Evolutionary conservation across 257 asterid species (phyloP).

Genomic region (Plantago major): DNA sequence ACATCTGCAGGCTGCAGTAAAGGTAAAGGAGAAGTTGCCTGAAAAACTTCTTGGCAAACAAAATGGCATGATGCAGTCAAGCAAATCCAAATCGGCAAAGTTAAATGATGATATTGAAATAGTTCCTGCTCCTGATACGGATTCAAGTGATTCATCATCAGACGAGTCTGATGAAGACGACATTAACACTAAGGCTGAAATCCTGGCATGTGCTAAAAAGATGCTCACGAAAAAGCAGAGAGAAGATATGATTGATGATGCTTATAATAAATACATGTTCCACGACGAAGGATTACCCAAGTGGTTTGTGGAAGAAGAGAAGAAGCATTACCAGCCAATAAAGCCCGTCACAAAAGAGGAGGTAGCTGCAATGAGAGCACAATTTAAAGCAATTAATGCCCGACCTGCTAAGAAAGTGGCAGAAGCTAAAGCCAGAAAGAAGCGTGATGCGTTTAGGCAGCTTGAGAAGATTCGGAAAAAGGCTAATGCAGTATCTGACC

Average conservation of each 20-base stretch:
- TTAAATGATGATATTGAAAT: slow-evolving; percentile 57
- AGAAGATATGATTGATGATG: slow-evolving; percentile 81
- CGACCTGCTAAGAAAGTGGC: slow-evolving; percentile 98
- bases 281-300: slow-evolving; percentile 77
- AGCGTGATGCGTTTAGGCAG: slow-evolving; percentile 52
- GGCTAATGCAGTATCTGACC: slow-evolving; percentile 84
- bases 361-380: slow-evolving; percentile 70
- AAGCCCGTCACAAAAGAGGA: slow-evolving; percentile 89
- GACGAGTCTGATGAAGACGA: slow-evolving; percentile 65
- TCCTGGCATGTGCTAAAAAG: slow-evolving; percentile 75
- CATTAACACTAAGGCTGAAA: slow-evolving; percentile 66
- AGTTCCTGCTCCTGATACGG: slow-evolving; percentile 82
- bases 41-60: slow-evolving; percentile 20
- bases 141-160: slow-evolving; percentile 64
- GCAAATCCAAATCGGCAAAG: slow-evolving; percentile 25
- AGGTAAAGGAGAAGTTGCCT: slow-evolving; percentile 20
- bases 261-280: slow-evolving; percentile 81
- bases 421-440: slow-evolving; percentile 86
- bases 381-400: slow-evolving; percentile 78
- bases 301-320: slow-evolving; percentile 87
- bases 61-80: slow-evolving; percentile 16
- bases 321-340: slow-evolving; percentile 56
- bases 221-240: slow-evolving; percentile 80
- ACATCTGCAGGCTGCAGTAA: slow-evolving; percentile 17
- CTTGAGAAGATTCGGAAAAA: slow-evolving; percentile 79